Base-by-base conservation (phyloP, 306 rosid species). In the Vicia faba region DNA sequence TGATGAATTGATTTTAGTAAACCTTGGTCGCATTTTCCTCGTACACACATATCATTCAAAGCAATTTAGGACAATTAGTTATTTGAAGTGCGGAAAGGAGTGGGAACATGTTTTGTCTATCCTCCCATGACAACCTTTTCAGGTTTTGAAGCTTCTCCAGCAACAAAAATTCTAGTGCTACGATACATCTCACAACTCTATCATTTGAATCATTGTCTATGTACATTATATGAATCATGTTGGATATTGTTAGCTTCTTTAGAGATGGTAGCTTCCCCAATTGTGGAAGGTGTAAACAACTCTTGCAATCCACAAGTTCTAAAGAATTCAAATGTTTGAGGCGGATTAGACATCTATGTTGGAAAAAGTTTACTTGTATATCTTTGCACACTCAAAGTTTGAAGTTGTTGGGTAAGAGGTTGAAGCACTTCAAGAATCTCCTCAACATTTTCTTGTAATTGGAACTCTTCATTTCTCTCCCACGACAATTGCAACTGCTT, bases 401-500 rank as follows among this genome's bases (percentile, higher is more conserved):
- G 11, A 19, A 71, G 78, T 3, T 50, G 44, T 3, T 64, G 50
- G 31, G 8, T 4, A 31, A 51, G 1, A 8, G 78, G 82, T 53
- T 50, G 44, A 44, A 78, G 82, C 13, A 2, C 48, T 53, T 78
- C 57, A 15, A 78, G 54, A 55, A 78, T 36, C 0, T 61, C 5
- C 49, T 66, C 72, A 1, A 0, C 75, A 44, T 53, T 44, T 61
- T 67, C 67, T 13, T 18, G 18, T 25, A 2, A 8, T 3, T 14
- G 4, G 1, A 31, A 41, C 18, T 61, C 72, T 25, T 67, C 57
- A 14, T n/a, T 8, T 20, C 1, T 29, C 1, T 4, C 44, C 79
- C 79, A 68, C 5, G 64, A 61, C 63, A 79, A 46, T 5, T 0
- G 0, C 44, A 79, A 73, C 0, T 13, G 0, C 0, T 6, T 73